These are phyloP conservation scores for Ehretia macrophylla DNA, from an alignment of 257 asterid species.

Conservation along the genomic window DNA sequence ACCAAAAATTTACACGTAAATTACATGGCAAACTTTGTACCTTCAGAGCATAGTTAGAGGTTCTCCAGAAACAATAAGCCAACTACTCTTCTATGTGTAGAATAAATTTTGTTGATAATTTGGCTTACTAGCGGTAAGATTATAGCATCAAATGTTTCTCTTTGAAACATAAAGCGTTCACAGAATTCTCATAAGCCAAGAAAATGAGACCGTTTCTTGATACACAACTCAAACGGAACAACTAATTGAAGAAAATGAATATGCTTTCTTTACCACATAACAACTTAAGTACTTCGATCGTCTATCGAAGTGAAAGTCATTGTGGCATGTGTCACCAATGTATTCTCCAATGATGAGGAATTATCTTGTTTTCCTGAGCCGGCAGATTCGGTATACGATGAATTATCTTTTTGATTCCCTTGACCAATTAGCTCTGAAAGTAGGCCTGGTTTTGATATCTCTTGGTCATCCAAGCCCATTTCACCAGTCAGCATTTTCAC, in stretches of 20 bases:
- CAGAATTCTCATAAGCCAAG: background rate
- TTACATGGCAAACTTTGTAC: too few species aligned
- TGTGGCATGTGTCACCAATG: constrained; percentile 42
- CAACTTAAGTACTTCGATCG: constrained; percentile 45
- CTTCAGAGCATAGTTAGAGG: too few species aligned
- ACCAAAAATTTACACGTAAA: too few species aligned
- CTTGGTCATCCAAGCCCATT: constrained; percentile 29
- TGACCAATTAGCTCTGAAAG: constrained; percentile 32
- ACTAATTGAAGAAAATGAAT: background rate
- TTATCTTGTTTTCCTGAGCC: constrained; percentile 32
- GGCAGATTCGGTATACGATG: constrained; percentile 13
- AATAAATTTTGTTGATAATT: too few species aligned
- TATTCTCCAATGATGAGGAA: constrained; percentile 31
- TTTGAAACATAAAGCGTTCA: background rate
- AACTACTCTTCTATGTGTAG: background rate
- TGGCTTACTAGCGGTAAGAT: too few species aligned
- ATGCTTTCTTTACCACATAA: background rate
- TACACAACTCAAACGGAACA: background rate
- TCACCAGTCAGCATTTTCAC: constrained; percentile 62
- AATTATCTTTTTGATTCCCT: constrained; percentile 18
- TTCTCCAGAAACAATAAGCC: too few species aligned
- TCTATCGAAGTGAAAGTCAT: constrained; percentile 56
- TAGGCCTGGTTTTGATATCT: constrained; percentile 51
- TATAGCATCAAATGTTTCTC: too few species aligned
- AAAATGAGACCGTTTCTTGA: constrained; percentile 1